phyloP scores from a whole-genome alignment of 192 early-diverging fungal genomes.

The Chytriomyces confervae region DNA sequence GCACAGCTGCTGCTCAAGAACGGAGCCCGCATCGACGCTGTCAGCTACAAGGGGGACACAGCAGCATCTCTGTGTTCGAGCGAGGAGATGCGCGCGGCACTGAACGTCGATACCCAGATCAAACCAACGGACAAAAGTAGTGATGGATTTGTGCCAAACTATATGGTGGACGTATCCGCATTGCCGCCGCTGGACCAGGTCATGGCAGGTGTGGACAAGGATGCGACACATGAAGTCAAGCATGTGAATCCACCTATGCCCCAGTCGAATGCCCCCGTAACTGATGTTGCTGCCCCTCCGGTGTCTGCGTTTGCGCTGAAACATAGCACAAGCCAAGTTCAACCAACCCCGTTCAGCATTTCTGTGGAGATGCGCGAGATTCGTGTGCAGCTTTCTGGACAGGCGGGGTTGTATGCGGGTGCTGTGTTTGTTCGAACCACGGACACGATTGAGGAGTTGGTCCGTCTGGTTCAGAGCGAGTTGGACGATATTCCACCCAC shows the following conservation, averaged over 20 bases:
- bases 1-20: constrained; percentile 14
- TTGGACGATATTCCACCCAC: neutral
- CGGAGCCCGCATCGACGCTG: constrained; percentile 7
- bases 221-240: neutral
- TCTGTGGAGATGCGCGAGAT: constrained; percentile 4
- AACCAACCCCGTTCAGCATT: neutral
- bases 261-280: neutral
- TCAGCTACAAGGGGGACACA: neutral
- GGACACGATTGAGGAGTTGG: neutral
- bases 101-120: neutral
- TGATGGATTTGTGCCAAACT: constrained; percentile 19
- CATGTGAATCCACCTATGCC: neutral
- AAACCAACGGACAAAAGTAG: neutral
- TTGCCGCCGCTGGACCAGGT: constrained; percentile 11
- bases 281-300: neutral
- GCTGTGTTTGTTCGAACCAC: constrained; percentile 1
- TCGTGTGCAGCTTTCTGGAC: neutral
- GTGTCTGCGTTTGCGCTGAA: neutral
- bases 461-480: neutral
- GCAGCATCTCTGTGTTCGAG: neutral
- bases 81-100: neutral
- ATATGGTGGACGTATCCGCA: constrained; percentile 11
- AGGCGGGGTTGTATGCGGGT: neutral
- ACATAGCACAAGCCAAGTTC: neutral
- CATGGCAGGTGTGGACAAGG: neutral